Evolutionary conservation across 805 yeast species (phyloP).

Genomic region (Nakazawaea wickerhamii): DNA sequence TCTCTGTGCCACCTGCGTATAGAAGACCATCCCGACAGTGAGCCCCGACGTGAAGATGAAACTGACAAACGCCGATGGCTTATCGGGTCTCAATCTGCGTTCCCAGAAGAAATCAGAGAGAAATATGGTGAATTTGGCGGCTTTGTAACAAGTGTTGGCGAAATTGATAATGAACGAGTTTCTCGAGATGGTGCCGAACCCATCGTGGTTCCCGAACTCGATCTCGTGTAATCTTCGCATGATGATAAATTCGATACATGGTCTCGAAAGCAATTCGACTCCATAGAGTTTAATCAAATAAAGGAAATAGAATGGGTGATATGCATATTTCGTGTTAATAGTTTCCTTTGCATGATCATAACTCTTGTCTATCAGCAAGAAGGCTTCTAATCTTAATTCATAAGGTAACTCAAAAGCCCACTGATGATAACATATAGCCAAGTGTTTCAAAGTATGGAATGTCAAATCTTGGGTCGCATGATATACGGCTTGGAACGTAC

Average conservation of each 20-base stretch:
- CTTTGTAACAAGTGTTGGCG: conserved; percentile 31
- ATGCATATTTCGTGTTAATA: conserved; percentile 5
- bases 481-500: conserved; percentile 28
- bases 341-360: conserved; percentile 11
- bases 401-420: conserved; percentile 31
- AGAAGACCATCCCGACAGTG: conserved; percentile 27
- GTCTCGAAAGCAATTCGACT: conserved; percentile 33
- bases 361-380: conserved; percentile 18
- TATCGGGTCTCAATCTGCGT: conserved; percentile 29
- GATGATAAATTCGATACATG: conserved; percentile 33
- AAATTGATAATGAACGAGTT: conserved; percentile 20
- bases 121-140: conserved; percentile 31
- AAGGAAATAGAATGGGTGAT: conserved; percentile 24
- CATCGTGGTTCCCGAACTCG: conserved; percentile 10
- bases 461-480: conserved; percentile 25
- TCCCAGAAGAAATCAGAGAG: conserved; percentile 24
- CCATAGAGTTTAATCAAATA: conserved; percentile 34
- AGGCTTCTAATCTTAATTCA: conserved; percentile 23
- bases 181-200: background rate
- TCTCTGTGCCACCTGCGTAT: conserved; percentile 16
- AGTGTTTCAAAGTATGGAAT: conserved; percentile 22
- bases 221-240: conserved; percentile 11
- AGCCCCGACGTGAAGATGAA: conserved; percentile 33
- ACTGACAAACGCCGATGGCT: conserved; percentile 29
- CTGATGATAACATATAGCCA: conserved; percentile 30